Conservation (phyloP, 2,329 filamentous ascomycete genomes). For the Drechslerella dactyloides region DNA sequence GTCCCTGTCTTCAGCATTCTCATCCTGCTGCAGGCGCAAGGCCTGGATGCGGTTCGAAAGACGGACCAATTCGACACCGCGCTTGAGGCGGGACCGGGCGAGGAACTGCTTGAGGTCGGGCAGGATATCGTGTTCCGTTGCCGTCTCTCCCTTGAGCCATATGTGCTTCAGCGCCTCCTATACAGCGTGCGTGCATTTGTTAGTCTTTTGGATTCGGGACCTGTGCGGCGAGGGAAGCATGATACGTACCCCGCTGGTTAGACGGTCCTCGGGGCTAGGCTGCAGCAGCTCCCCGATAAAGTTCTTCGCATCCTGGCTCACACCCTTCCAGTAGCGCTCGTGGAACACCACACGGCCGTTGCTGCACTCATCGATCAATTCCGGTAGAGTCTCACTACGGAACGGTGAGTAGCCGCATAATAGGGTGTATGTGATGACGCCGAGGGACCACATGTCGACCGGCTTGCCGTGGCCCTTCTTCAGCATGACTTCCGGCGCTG, state of each 20-base stretch:
- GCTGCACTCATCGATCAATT: slow-evolving; percentile 93
- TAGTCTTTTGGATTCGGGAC: slow-evolving; percentile 4
- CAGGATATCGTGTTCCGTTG: slow-evolving; percentile 93
- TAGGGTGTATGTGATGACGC: slow-evolving; percentile 97
- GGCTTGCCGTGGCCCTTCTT: slow-evolving; percentile 97
- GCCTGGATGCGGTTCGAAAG: slow-evolving; percentile 93
- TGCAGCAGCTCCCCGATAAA: slow-evolving; percentile 86
- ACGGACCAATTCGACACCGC: slow-evolving; percentile 95
- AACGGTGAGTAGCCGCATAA: slow-evolving; percentile 98
- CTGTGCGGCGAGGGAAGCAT: slow-evolving; percentile 19
- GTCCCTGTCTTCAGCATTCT: slow-evolving; percentile 69
- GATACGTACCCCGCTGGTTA: slow-evolving; percentile 72
- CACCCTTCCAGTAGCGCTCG: slow-evolving; percentile 97
- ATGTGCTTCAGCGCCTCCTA: slow-evolving; percentile 78
- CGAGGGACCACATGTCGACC: slow-evolving; percentile 99
- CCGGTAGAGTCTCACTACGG: slow-evolving; percentile 88
- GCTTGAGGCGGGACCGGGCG: slow-evolving; percentile 85
- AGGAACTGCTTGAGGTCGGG: slow-evolving; percentile 96
- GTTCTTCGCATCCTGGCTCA: slow-evolving; percentile 91
- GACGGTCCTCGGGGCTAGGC: slow-evolving; percentile 76
- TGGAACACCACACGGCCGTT: slow-evolving; percentile 87
- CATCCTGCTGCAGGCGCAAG: slow-evolving; percentile 91
- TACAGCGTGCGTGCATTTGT: slow-evolving; percentile 44
- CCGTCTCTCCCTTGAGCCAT: slow-evolving; percentile 90
- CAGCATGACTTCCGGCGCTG: slow-evolving; percentile 96